A percentile compares a stretch with the other conserved stretches of the same genome.
phyloP scores from a whole-genome alignment of 345 rosid species.

The Eucalyptus camaldulensis region DNA sequence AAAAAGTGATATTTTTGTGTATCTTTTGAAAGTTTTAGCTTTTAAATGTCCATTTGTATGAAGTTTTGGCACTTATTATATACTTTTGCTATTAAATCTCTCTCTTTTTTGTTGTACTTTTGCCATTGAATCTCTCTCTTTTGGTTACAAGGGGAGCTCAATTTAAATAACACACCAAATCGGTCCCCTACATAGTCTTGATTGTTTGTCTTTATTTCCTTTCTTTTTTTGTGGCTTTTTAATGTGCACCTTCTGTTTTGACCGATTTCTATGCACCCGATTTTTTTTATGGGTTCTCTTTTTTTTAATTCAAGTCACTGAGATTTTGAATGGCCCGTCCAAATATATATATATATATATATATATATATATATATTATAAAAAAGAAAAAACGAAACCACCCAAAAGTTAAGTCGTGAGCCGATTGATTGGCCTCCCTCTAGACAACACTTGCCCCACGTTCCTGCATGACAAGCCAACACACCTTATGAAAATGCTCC shows the following conservation, averaged over 20 bases:
- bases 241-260: neutral
- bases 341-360: neutral
- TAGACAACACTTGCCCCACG: conserved; percentile 35
- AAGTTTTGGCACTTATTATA: too few relatives aligned
- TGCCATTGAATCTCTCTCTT: neutral
- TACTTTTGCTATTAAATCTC: too few relatives aligned
- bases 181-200: neutral
- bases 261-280: neutral
- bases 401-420: neutral
- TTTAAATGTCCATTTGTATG: too few relatives aligned
- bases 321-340: conserved; percentile 9
- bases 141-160: neutral
- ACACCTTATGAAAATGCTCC: neutral
- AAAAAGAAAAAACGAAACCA: neutral
- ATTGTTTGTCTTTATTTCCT: neutral
- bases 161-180: neutral
- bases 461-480: conserved; percentile 23
- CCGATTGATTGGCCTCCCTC: neutral
- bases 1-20: too few relatives aligned
- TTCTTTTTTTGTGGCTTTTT: neutral
- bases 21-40: too few relatives aligned
- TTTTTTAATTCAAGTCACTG: conserved; percentile 6
- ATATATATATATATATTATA: too few relatives aligned
- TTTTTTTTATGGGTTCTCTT: neutral
- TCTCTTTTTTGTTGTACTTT: too few relatives aligned